Conservation (phyloP, 805 yeast genomes). For the Ogataea minuta region DNA sequence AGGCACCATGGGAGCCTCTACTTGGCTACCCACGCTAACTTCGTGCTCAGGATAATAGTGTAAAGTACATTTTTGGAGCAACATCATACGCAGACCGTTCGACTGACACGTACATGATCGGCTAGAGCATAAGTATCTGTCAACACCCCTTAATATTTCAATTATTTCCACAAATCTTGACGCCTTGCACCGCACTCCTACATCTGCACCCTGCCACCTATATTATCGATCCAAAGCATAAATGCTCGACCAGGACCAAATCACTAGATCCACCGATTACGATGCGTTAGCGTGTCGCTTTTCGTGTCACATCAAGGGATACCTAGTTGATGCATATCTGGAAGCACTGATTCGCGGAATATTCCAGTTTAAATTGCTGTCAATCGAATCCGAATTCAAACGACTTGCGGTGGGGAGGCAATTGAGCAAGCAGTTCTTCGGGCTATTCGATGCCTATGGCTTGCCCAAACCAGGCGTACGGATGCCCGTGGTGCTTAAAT, state of each 20-base stretch:
- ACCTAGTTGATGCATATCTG: conserved; percentile 43
- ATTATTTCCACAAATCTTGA: neutral
- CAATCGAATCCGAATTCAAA: conserved; percentile 38
- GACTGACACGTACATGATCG: too few species aligned
- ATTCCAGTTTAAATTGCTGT: conserved; percentile 36
- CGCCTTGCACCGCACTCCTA: neutral
- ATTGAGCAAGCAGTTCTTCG: conserved; percentile 39
- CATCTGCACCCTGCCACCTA: neutral
- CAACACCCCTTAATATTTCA: too few species aligned
- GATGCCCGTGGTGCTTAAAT: conserved; percentile 31
- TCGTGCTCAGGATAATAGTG: too few species aligned
- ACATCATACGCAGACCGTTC: too few species aligned
- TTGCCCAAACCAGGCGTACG: neutral
- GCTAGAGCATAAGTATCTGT: too few species aligned
- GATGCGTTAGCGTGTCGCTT: conserved; percentile 69
- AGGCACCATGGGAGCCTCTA: too few species aligned
- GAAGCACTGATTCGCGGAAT: conserved; percentile 37
- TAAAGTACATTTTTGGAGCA: too few species aligned
- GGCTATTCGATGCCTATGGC: conserved; percentile 20
- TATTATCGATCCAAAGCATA: neutral
- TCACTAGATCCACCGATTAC: conserved; percentile 48
- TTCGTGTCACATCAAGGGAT: conserved; percentile 49
- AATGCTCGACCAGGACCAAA: conserved; percentile 18
- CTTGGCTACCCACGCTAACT: too few species aligned
- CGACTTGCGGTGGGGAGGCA: conserved; percentile 34